These are phyloP conservation scores for Termitomyces titanicus DNA, from an alignment of 768 basidiomycete species.

Conservation along the genomic window DNA sequence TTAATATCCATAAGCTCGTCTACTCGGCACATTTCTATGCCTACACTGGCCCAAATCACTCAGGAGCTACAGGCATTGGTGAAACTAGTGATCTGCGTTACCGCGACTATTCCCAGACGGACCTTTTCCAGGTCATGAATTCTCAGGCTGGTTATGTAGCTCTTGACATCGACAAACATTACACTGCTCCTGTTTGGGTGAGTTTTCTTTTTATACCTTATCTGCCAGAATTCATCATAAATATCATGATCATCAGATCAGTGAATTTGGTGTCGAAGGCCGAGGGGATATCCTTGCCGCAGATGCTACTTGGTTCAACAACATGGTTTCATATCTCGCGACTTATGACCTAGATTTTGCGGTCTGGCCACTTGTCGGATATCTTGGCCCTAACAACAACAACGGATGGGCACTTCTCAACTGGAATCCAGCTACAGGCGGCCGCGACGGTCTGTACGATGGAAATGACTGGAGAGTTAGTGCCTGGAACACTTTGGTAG, in stretches of 20 bases:
- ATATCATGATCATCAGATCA: constrained; percentile 2
- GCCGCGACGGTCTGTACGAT: constrained; percentile 11
- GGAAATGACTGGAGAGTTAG: constrained; percentile 12
- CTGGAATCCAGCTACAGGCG: constrained; percentile 9
- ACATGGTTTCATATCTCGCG: constrained; percentile 10
- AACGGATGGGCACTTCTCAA: constrained; percentile 17
- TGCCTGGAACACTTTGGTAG: constrained; percentile 10
- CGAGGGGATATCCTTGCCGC: constrained; percentile 7
- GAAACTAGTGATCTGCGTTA: constrained; percentile 14
- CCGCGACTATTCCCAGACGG: constrained; percentile 10
- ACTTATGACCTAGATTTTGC: constrained; percentile 15
- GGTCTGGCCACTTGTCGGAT: constrained; percentile 14
- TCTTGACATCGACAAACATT: constrained; percentile 12
- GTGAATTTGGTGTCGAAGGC: constrained; percentile 14
- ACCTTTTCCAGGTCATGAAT: constrained; percentile 9
- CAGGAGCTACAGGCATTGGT: constrained; percentile 14
- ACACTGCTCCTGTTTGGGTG: constrained; percentile 14
- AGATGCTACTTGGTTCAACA: constrained; percentile 10
- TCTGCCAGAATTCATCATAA: not conserved
- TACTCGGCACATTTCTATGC: constrained; percentile 16
- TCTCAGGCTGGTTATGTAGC: constrained; percentile 14
- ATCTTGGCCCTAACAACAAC: constrained; percentile 8
- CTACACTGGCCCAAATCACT: constrained; percentile 14
- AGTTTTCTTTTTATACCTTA: not conserved
- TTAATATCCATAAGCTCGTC: constrained; percentile 1